Evolutionary conservation across 306 rosid species (phyloP).

Genomic region (Acacia crassicarpa): DNA sequence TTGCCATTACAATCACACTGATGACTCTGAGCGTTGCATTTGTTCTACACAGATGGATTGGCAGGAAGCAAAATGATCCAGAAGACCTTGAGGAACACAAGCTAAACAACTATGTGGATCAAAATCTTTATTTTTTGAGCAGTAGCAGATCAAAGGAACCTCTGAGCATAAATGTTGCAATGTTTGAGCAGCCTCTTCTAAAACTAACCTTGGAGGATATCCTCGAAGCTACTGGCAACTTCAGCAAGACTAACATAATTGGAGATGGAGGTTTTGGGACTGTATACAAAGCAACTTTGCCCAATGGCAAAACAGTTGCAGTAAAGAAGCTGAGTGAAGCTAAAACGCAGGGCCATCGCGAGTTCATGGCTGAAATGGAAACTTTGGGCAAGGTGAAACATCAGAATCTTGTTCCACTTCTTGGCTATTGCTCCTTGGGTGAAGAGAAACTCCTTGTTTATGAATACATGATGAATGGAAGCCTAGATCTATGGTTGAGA

Average conservation of each 20-base stretch:
- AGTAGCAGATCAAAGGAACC: slow-evolving; percentile 96
- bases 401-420: slow-evolving; percentile 78
- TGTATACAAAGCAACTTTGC: slow-evolving; percentile 87
- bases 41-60: slow-evolving; percentile 55
- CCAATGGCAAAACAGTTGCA: slow-evolving; percentile 76
- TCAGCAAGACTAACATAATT: slow-evolving; percentile 91
- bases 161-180: slow-evolving; percentile 85
- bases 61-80: slow-evolving; percentile 52
- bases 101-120: slow-evolving; percentile 61
- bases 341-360: slow-evolving; percentile 92
- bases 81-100: slow-evolving; percentile 66
- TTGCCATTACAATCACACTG: slow-evolving; percentile 50
- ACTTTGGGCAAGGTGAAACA: slow-evolving; percentile 97
- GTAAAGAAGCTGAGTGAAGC: slow-evolving; percentile 94
- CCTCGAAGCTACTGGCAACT: slow-evolving; percentile 88
- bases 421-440: slow-evolving; percentile 89
- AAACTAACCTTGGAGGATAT: slow-evolving; percentile 73
- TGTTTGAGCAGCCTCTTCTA: slow-evolving; percentile 95
- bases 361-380: slow-evolving; percentile 97
- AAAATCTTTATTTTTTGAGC: slow-evolving; percentile 80
- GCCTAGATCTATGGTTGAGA: slow-evolving; percentile 95
- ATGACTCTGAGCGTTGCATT: slow-evolving; percentile 46
- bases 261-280: slow-evolving; percentile 99
- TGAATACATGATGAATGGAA: slow-evolving; percentile 93
- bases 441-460: slow-evolving; percentile 97